phyloP scores from a whole-genome alignment of 345 rosid genomes.

The Trapa incisa region DNA sequence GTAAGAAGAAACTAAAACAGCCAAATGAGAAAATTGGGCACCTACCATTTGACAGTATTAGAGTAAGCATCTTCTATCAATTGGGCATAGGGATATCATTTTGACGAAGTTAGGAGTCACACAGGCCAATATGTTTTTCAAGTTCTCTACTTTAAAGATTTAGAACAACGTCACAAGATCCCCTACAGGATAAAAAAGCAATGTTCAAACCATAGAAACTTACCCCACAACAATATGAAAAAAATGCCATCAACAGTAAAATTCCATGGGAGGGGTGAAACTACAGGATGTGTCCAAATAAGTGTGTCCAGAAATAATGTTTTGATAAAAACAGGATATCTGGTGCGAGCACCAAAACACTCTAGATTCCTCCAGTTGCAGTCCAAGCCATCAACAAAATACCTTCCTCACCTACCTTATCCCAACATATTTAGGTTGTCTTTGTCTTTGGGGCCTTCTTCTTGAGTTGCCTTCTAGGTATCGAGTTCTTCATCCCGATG shows the following conservation, averaged over 20 bases:
- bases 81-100: no score
- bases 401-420: constrained; percentile 3
- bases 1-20: no score
- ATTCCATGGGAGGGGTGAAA: background rate
- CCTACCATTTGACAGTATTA: no score
- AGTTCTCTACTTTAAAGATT: no score
- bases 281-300: background rate
- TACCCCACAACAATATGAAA: background rate
- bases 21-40: no score
- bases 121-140: no score
- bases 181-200: background rate
- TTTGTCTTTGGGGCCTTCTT: constrained; percentile 48
- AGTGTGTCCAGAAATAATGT: background rate
- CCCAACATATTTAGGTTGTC: constrained; percentile 23
- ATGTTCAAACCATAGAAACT: background rate
- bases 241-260: background rate
- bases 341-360: background rate
- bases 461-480: constrained; percentile 48
- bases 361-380: constrained; percentile 1
- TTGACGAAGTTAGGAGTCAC: no score
- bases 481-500: constrained; percentile 69
- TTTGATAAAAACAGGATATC: background rate
- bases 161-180: background rate
- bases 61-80: no score
- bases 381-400: constrained; percentile 1